Evolutionary conservation across 805 yeast species (phyloP).

Genomic region (Cyberlindnera mycetangii): DNA sequence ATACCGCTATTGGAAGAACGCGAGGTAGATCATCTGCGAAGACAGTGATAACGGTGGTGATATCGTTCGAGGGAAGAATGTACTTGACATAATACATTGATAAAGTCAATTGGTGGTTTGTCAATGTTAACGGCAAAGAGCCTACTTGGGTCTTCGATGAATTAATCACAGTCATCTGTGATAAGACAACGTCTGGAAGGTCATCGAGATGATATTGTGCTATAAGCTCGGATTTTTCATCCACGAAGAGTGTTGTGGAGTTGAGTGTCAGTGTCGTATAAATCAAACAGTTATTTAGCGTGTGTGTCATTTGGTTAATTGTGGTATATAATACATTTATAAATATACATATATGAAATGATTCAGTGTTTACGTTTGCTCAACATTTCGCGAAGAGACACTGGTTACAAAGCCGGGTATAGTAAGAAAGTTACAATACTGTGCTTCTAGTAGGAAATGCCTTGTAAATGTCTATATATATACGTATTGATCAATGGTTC

Average conservation of each 20-base stretch:
- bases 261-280: slow-evolving; percentile 49
- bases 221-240: slow-evolving; percentile 46
- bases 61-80: slow-evolving; percentile 23
- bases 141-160: slow-evolving; percentile 37
- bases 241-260: slow-evolving; percentile 58
- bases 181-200: slow-evolving; percentile 51
- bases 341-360: no score
- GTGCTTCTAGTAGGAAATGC: no score
- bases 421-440: background rate
- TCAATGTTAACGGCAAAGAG: slow-evolving; percentile 16
- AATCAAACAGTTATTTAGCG: slow-evolving; percentile 29
- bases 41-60: slow-evolving; percentile 23
- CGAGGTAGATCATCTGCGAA: slow-evolving; percentile 20
- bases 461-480: no score
- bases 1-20: slow-evolving; percentile 20
- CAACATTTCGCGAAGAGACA: slow-evolving; percentile 1
- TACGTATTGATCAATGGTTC: no score
- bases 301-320: background rate
- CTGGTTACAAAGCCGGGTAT: no score
- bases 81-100: slow-evolving; percentile 22
- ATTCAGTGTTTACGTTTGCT: background rate
- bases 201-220: slow-evolving; percentile 40
- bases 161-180: slow-evolving; percentile 53
- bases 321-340: no score
- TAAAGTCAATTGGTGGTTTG: slow-evolving; percentile 11